phyloP scores from a whole-genome alignment of 2,329 filamentous ascomycete species.

The Gaeumannomyces sp. region DNA sequence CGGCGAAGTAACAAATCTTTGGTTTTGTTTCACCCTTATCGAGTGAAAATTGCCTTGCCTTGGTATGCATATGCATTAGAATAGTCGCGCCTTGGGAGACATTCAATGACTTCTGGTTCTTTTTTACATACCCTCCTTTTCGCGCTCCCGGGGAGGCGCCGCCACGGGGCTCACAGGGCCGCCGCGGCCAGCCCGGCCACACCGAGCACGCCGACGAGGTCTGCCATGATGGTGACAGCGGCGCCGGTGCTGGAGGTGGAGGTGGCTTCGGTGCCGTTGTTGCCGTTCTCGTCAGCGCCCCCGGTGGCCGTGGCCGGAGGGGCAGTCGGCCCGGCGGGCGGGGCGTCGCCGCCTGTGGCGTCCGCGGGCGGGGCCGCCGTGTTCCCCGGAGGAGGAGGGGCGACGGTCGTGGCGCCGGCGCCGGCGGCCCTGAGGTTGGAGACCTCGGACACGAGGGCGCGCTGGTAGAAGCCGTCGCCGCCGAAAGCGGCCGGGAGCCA shows the following conservation, averaged over 20 bases:
- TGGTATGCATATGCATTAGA: too few species aligned
- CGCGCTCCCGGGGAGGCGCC: too few species aligned
- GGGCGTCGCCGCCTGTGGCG: too few species aligned
- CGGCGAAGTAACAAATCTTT: too few species aligned
- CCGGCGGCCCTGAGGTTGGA: constrained; percentile 4
- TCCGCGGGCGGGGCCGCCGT: too few species aligned
- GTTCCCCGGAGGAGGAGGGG: not conserved
- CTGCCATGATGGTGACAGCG: constrained; percentile 4
- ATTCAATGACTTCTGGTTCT: too few species aligned
- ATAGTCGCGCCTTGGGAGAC: too few species aligned
- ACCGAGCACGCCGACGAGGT: constrained; percentile 5
- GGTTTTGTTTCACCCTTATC: too few species aligned
- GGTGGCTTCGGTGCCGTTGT: not conserved
- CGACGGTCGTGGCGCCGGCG: too few species aligned
- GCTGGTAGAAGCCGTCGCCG: constrained; percentile 9
- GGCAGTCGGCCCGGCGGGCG: not conserved
- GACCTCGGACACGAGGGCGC: constrained; percentile 10
- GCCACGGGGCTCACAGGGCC: not conserved
- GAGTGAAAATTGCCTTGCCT: too few species aligned
- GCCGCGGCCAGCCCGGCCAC: constrained; percentile 1
- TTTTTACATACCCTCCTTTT: too few species aligned
- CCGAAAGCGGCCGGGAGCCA: constrained; percentile 16
- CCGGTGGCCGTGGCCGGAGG: not conserved
- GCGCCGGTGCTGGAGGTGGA: constrained; percentile 4
- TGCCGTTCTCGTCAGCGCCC: not conserved